phyloP scores from a whole-genome alignment of 1,139 yeast genomes.

The Blastobotrys persicus region DNA sequence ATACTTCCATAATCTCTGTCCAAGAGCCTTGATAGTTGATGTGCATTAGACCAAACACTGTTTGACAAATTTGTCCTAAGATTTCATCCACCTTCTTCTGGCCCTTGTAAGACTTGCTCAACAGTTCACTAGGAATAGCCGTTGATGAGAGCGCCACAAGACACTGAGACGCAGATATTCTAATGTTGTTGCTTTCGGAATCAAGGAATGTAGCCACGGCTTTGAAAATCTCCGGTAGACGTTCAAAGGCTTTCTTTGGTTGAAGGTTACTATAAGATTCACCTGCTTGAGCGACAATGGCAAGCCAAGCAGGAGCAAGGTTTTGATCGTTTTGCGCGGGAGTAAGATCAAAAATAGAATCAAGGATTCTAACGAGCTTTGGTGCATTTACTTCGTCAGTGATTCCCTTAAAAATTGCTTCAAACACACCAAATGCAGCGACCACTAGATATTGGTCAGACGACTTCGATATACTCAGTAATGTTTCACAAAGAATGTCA shows the following conservation, averaged over 20 bases:
- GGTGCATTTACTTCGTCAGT: slow-evolving; percentile 54
- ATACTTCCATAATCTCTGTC: slow-evolving; percentile 66
- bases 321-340: slow-evolving; percentile 82
- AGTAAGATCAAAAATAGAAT: slow-evolving; percentile 71
- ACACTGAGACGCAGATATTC: slow-evolving; percentile 80
- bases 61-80: slow-evolving; percentile 51
- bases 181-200: slow-evolving; percentile 66
- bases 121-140: slow-evolving; percentile 57
- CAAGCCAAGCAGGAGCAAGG: slow-evolving; percentile 91
- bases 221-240: slow-evolving; percentile 56
- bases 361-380: slow-evolving; percentile 61
- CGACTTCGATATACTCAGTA: slow-evolving; percentile 74
- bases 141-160: slow-evolving; percentile 70
- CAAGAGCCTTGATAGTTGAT: slow-evolving; percentile 78
- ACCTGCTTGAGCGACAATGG: slow-evolving; percentile 86
- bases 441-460: slow-evolving; percentile 81
- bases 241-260: slow-evolving; percentile 54
- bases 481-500: slow-evolving; percentile 70
- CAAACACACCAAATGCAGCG: slow-evolving; percentile 81
- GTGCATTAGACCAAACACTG: slow-evolving; percentile 56
- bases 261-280: slow-evolving; percentile 63
- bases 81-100: slow-evolving; percentile 53
- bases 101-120: slow-evolving; percentile 48
- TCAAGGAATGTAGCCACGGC: slow-evolving; percentile 59
- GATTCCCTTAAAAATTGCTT: slow-evolving; percentile 77